Evolutionary conservation across 306 rosid genomes (phyloP).

Genomic region (Cicer judaicum): DNA sequence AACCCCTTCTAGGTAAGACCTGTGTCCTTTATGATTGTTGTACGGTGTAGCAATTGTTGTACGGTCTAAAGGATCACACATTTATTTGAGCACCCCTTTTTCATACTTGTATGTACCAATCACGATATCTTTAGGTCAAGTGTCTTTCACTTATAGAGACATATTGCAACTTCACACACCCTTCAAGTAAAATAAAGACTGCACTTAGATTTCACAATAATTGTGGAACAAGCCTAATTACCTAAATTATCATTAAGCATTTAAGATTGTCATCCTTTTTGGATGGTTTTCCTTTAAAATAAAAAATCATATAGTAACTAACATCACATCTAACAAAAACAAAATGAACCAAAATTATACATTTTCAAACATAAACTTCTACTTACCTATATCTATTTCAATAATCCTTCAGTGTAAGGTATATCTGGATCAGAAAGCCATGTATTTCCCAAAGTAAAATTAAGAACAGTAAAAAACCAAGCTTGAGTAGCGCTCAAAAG

Average conservation of each 20-base stretch:
- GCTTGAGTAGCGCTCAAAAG: constrained; percentile 68
- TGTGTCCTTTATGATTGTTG: no score
- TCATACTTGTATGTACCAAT: no score
- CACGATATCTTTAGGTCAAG: neutral
- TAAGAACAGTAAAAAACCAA: constrained; percentile 66
- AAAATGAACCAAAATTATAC: constrained; percentile 21
- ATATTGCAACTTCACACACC: neutral
- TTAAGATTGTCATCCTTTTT: constrained; percentile 13
- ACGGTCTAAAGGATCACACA: no score
- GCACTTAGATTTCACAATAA: neutral
- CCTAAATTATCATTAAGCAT: constrained; percentile 34
- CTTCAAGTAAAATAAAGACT: constrained; percentile 11
- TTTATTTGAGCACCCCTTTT: neutral
- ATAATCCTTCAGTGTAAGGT: constrained; percentile 64
- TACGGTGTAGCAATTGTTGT: no score
- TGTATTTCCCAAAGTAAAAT: constrained; percentile 64
- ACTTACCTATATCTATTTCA: constrained; percentile 31
- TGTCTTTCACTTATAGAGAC: neutral
- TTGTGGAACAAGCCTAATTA: neutral
- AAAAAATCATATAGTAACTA: constrained; percentile 7
- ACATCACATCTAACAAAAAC: constrained; percentile 27
- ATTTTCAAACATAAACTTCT: neutral
- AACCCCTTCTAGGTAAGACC: no score
- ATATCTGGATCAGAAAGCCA: constrained; percentile 78
- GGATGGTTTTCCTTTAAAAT: neutral